phyloP scores from a whole-genome alignment of 1,139 yeast genomes.

The Yueomyces sp. region DNA sequence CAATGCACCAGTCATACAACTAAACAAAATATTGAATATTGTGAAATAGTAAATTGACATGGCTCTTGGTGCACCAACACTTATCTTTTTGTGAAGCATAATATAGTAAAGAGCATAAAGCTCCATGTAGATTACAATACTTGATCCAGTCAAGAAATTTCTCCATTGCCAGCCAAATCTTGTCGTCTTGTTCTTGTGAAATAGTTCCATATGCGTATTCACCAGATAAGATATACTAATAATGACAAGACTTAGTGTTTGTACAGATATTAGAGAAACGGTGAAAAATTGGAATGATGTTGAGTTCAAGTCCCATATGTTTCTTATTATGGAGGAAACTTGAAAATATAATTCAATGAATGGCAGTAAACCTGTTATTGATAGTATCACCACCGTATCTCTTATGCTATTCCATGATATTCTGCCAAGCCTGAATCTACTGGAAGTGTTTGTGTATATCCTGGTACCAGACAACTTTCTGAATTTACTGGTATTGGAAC shows the following conservation, averaged over 20 bases:
- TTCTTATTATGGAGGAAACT: not conserved
- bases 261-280: not conserved
- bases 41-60: not conserved
- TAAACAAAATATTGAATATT: not conserved
- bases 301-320: not conserved
- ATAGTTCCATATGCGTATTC: not conserved
- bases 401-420: not conserved
- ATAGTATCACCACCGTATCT: not conserved
- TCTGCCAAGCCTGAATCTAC: not conserved
- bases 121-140: not conserved
- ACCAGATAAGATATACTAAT: not conserved
- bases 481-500: not conserved
- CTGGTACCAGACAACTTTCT: too few species aligned
- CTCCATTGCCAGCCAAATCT: not conserved
- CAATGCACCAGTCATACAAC: not conserved
- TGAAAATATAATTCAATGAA: not conserved
- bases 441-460: not conserved
- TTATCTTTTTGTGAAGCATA: not conserved
- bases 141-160: not conserved
- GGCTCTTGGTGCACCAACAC: not conserved
- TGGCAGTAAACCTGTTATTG: not conserved
- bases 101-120: not conserved
- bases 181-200: not conserved
- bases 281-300: not conserved
- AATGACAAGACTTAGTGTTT: not conserved